Percentiles rank a stretch among this genome's conserved stretches.
Conservation (phyloP, 768 basidiomycete species). For the Rhodotorula toruloides region DNA sequence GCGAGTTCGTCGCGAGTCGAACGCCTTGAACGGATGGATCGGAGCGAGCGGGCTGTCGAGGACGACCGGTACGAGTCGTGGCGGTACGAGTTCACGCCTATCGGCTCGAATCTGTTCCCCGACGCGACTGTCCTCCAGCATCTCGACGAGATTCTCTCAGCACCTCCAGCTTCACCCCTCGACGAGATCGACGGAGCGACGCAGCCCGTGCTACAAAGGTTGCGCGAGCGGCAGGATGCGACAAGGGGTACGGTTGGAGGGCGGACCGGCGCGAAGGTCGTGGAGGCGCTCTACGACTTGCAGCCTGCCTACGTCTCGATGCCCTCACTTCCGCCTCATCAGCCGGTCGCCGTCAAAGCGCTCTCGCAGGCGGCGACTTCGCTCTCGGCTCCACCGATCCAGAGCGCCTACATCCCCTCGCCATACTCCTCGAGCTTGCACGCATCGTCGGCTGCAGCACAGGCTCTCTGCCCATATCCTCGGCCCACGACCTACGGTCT, state of each 20-base stretch:
- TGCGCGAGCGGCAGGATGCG: not conserved
- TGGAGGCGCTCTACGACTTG: conserved; percentile 28
- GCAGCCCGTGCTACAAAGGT: not conserved
- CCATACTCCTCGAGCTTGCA: conserved; percentile 30
- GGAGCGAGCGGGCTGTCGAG: not conserved
- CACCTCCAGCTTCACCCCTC: conserved; percentile 14
- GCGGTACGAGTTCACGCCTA: conserved; percentile 42
- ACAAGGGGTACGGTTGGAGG: not conserved
- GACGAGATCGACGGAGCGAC: not conserved
- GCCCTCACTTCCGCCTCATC: conserved; percentile 15
- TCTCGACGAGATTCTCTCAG: not conserved
- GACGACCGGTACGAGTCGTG: conserved; percentile 40
- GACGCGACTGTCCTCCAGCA: not conserved
- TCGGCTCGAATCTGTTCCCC: conserved; percentile 23
- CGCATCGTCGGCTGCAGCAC: conserved; percentile 31
- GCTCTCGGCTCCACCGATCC: conserved; percentile 26
- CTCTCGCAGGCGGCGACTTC: conserved; percentile 34
- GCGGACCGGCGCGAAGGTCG: not conserved
- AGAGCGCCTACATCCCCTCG: conserved; percentile 35
- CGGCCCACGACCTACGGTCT: conserved; percentile 53
- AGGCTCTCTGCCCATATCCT: conserved; percentile 41
- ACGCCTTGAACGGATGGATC: not conserved
- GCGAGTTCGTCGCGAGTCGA: not conserved
- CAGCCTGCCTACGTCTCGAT: conserved; percentile 17
- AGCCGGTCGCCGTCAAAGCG: conserved; percentile 34